Conservation (phyloP, 768 basidiomycete genomes). For the Melanogaster broomeanus region DNA sequence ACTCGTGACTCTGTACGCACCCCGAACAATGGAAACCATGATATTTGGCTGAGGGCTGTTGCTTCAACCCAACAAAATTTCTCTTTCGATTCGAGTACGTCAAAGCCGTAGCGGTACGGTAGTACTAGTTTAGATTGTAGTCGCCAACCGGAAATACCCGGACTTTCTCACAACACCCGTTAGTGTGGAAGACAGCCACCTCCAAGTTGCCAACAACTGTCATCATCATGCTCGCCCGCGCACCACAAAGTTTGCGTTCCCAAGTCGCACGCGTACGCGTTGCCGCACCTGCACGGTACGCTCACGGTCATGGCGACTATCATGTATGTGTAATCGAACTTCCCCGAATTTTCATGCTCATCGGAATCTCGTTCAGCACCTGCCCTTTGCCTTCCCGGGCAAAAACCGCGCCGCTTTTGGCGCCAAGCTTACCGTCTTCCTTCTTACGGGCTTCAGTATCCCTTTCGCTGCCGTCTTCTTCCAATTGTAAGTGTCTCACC, state of each 20-base stretch:
- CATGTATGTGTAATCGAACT: conserved; percentile 41
- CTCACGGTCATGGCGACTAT: conserved; percentile 50
- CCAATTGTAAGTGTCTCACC: conserved; percentile 57
- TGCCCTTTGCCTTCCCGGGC: conserved; percentile 56
- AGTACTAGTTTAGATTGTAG: too few species aligned
- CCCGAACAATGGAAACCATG: too few species aligned
- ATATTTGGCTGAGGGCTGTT: too few species aligned
- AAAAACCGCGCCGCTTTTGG: conserved; percentile 50
- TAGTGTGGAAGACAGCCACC: too few species aligned
- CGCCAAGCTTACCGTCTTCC: conserved; percentile 33
- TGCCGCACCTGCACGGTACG: conserved; percentile 40
- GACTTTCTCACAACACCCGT: conserved; percentile 12
- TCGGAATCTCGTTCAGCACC: conserved; percentile 40
- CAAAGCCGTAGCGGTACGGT: too few species aligned
- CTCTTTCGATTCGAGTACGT: too few species aligned
- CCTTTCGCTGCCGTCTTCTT: conserved; percentile 63
- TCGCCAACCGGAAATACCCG: too few species aligned
- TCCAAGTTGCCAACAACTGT: conserved; percentile 10
- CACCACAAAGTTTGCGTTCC: conserved; percentile 44
- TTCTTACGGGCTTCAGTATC: conserved; percentile 61
- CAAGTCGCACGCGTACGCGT: conserved; percentile 33
- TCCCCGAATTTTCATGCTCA: conserved; percentile 2
- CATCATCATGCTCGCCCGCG: conserved; percentile 43
- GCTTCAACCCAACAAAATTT: too few species aligned
- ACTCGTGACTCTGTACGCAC: too few species aligned